Percentiles rank a stretch among this genome's conserved stretches.
phyloP scores from a whole-genome alignment of 768 basidiomycete species.

The Psilocybe azurescens region DNA sequence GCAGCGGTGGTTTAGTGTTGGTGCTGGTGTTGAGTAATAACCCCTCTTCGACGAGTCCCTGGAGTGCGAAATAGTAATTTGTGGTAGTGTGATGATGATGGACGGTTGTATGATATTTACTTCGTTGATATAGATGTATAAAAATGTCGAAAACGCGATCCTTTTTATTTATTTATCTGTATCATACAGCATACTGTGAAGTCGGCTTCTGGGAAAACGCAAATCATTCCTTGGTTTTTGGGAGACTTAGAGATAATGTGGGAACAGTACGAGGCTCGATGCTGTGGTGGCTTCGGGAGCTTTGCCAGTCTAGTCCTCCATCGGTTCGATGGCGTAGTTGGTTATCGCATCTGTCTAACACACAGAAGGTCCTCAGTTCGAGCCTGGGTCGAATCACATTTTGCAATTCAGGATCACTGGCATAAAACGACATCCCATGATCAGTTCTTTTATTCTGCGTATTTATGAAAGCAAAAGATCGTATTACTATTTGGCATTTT shows the following conservation, averaged over 20 bases:
- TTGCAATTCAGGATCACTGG: constrained; percentile 16
- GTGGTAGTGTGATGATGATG: background rate
- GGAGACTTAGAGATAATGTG: no score
- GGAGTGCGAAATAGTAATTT: background rate
- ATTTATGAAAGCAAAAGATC: no score
- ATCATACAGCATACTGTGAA: no score
- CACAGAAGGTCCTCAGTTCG: constrained; percentile 80
- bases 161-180: no score
- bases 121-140: constrained; percentile 13
- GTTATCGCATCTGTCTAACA: constrained; percentile 86
- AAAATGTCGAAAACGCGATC: background rate
- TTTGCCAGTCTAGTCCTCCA: background rate
- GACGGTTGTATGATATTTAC: constrained; percentile 9
- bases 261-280: no score
- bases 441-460: no score
- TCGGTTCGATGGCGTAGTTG: constrained; percentile 78
- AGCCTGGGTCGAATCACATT: constrained; percentile 58
- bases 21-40: background rate
- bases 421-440: no score
- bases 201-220: no score
- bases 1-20: background rate
- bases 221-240: no score
- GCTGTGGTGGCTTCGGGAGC: rapidly evolving
- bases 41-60: background rate
- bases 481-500: no score